Conservation (phyloP, 106 monocot genomes). For the Acorus calamus region DNA sequence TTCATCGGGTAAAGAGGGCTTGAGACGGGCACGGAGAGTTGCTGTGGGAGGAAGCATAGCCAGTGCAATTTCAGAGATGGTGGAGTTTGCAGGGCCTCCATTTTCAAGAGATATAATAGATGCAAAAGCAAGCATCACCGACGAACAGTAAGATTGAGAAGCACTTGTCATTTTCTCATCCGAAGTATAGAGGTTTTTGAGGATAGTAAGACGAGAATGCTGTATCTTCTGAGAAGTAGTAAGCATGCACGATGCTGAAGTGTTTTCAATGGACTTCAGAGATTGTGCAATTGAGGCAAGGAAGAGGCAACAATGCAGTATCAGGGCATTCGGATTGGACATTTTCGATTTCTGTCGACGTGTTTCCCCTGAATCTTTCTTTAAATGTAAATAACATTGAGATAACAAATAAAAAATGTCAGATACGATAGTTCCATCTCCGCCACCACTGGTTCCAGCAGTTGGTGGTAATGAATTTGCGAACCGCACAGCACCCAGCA, state of each 20-base stretch:
- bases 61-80: slow-evolving; percentile 51
- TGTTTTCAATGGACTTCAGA: slow-evolving; percentile 36
- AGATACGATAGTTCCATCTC: slow-evolving; percentile 69
- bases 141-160: slow-evolving; percentile 62
- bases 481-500: slow-evolving; percentile 54
- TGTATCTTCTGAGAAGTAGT: slow-evolving; percentile 67
- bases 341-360: slow-evolving; percentile 58
- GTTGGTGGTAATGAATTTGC: slow-evolving; percentile 21
- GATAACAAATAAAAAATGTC: slow-evolving; percentile 72
- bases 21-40: slow-evolving; percentile 51
- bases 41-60: slow-evolving; percentile 69
- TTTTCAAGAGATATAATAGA: slow-evolving; percentile 65
- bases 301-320: slow-evolving; percentile 69
- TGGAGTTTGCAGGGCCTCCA: slow-evolving; percentile 26
- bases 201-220: slow-evolving; percentile 67
- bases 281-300: slow-evolving; percentile 62
- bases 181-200: slow-evolving; percentile 56
- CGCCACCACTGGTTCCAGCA: slow-evolving; percentile 44
- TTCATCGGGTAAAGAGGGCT: slow-evolving; percentile 46
- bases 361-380: slow-evolving; percentile 60
- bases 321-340: slow-evolving; percentile 64
- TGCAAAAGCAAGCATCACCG: slow-evolving; percentile 90
- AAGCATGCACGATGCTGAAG: slow-evolving; percentile 49
- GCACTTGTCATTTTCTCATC: slow-evolving; percentile 42
- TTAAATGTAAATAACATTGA: slow-evolving; percentile 54